Percentiles rank a stretch among this genome's conserved stretches.
Conservation (phyloP, 192 early-diverging fungal species). For the Phycomyces blakesleeanus region DNA sequence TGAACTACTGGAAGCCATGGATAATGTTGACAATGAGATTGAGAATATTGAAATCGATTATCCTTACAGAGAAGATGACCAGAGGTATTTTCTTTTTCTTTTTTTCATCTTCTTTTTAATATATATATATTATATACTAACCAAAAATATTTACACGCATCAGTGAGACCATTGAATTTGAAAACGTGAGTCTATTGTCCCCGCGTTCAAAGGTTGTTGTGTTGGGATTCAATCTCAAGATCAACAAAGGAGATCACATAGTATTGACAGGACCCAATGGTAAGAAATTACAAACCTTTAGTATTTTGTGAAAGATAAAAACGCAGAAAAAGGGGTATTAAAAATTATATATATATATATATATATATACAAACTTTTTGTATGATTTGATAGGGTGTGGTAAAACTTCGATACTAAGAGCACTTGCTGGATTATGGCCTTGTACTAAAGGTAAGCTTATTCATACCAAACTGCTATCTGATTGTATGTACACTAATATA, state of each 20-base stretch:
- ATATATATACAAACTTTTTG: too few species aligned
- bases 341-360: too few species aligned
- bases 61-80: conserved; percentile 35
- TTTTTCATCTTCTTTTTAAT: neutral
- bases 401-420: conserved; percentile 78
- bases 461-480: too few species aligned
- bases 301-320: too few species aligned
- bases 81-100: conserved; percentile 4
- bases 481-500: too few species aligned
- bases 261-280: conserved; percentile 78
- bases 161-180: conserved; percentile 32
- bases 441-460: conserved; percentile 48
- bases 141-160: neutral
- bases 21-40: conserved; percentile 45
- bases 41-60: conserved; percentile 48
- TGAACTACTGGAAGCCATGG: conserved; percentile 73
- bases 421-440: conserved; percentile 74
- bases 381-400: conserved; percentile 65
- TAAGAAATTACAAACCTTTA: too few species aligned
- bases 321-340: too few species aligned
- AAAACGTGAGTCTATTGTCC: conserved; percentile 30
- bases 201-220: conserved; percentile 37
- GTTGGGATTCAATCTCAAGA: conserved; percentile 40
- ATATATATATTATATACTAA: too few species aligned
- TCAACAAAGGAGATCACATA: conserved; percentile 55